A percentile compares a stretch with the other conserved stretches of the same genome.
phyloP scores from a whole-genome alignment of 306 rosid species.

The Inga oerstediana region DNA sequence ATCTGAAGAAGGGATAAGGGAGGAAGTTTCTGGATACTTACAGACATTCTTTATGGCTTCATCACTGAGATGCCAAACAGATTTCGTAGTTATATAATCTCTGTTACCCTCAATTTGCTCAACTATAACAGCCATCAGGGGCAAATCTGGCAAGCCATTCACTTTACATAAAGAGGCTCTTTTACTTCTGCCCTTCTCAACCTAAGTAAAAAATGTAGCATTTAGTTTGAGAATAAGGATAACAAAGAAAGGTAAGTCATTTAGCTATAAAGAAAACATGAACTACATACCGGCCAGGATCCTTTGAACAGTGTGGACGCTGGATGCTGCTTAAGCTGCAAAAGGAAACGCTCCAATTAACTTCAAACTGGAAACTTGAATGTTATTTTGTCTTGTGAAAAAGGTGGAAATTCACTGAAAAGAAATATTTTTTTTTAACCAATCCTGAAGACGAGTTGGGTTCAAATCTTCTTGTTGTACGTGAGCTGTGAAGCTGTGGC shows the following conservation, averaged over 20 bases:
- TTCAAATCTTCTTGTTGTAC: conserved; percentile 42
- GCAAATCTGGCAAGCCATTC: conserved; percentile 46
- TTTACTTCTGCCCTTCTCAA: conserved; percentile 37
- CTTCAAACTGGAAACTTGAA: conserved; percentile 13
- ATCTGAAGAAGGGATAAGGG: background rate
- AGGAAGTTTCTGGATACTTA: conserved; percentile 32
- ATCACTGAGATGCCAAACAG: conserved; percentile 57
- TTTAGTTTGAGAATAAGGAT: background rate
- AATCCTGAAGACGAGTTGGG: conserved; percentile 39
- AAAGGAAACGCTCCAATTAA: background rate
- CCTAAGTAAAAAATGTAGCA: conserved; percentile 9
- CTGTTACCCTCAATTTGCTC: conserved; percentile 11
- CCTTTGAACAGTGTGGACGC: conserved; percentile 47
- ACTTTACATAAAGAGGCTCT: conserved; percentile 61
- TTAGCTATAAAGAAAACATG: background rate
- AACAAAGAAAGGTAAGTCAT: background rate
- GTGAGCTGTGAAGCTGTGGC: conserved; percentile 35
- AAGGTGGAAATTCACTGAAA: conserved; percentile 6
- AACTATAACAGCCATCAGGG: conserved; percentile 25
- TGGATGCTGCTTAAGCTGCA: conserved; percentile 65
- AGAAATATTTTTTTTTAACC: conserved; percentile 27
- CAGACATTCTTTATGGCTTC: conserved; percentile 78
- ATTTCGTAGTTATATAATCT: conserved; percentile 8
- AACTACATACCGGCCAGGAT: conserved; percentile 45
- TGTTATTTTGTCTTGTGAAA: background rate